Evolutionary conservation across 768 basidiomycete species (phyloP), one percentile per base, ranked within the genome.

Genomic region (Pholiota conissans): DNA sequence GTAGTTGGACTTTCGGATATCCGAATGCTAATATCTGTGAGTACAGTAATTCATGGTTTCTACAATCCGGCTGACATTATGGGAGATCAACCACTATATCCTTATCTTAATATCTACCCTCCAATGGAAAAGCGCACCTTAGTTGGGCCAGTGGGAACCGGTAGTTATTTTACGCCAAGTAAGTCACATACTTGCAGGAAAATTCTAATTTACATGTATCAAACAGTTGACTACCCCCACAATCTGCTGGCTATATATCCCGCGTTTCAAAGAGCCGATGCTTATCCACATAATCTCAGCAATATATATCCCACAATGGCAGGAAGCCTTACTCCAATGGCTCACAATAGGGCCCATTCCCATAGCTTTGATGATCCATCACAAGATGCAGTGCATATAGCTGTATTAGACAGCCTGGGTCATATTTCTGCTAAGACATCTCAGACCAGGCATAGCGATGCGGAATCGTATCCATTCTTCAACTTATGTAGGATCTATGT

Each of bases 41-140:
- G 70, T 62, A 18, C 7, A 10, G 18, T n/a, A 40, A 28, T 3
- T 49, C n/a, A 32, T 13, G 13, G 4, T 47, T 5, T 2, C 16
- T 24, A 50, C 16, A 52, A 2, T 20, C 26, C 24, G 5, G 28
- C 39, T 49, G 30, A 20, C 34, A 2, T 24, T 30, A 55, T 29
- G 4, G 6, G 40, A 66, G 68, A 71, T 53, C 56, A 70, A 7
- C 55, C 69, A 16, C 60, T 70, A 1, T 82, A 81, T 66, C 79
- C 74, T 32, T 52, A 71, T 60, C 70, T 76, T 49, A 60, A 70
- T 35, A 54, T 71, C 18, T 71, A 67, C 57, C 71, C 73, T 18
- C 34, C 64, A n/a, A 24, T 45, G 7, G 9, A 22, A 9, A 45
- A 22, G 22, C 3, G 10, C 11, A 9, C 20, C 42, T 18, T 22